Evolutionary conservation across 352 stramenopile species (phyloP), one percentile per base, ranked within the genome.

Genomic region (Globisporangium apiculatum): DNA sequence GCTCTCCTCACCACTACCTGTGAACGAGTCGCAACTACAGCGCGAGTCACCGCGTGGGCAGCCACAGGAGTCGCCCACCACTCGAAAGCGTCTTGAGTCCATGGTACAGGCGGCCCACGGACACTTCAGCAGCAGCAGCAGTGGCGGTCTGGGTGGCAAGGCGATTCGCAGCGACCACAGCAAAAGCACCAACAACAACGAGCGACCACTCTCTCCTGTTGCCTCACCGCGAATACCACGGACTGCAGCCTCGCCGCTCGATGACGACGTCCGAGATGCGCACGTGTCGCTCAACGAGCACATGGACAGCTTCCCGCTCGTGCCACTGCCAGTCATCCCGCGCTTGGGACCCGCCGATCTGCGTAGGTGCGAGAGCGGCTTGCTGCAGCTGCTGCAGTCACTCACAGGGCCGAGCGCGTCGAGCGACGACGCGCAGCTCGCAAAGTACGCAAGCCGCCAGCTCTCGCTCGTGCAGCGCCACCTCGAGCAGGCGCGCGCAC

Each of bases 261-360:
- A 8, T 17, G n/a, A 15, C 10, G 50, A 55, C n/a, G 15, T 14
- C 7, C 40, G 11, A 15, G 53, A 43, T 10, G 0, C 24, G 9
- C 8, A 41, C 18, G 31, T 58, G 49, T 73, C 61, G 40, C 56
- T 88, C 5, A 38, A 46, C 1, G 75, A 82, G 15, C 69, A 81
- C 60, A 83, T 81, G 68, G 80, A 87, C 45, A 84, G 74, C 68
- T 89, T 87, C 43, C 77, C 79, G 6, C 64, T 89, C 36, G 68
- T 89, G 24, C 80, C 78, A 36, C 49, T 91, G 18, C 53, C 64
- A 4, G 60, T 87, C 15, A 87, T 91, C 36, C 64, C 78, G 38
- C 69, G 67, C n/a, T 51, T 91, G 7, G 24, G 40, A 1, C 64
- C 77, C 31, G 31, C 35, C 11, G 76, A 86, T 24, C 61, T 91